Base-by-base conservation (phyloP, 2,329 filamentous ascomycete genomes). In the Fusarium equiseti region DNA sequence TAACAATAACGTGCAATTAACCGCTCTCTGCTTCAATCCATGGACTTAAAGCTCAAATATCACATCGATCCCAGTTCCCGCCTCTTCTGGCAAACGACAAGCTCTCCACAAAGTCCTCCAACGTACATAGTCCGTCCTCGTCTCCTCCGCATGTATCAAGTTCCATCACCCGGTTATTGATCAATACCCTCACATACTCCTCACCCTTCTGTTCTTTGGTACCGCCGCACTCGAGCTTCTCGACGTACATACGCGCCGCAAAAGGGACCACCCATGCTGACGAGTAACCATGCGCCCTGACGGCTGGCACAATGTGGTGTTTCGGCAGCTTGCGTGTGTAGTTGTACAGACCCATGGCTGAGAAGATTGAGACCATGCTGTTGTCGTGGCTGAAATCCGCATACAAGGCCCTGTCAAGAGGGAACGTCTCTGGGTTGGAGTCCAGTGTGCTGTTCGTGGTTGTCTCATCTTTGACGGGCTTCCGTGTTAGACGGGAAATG, bases 301-400 rank as follows among this genome's bases (percentile, higher is more conserved):
- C 72, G 1, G 87, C 83, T 45, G 86, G 82, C 42, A 86, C 77
- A 27, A 88, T 79, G 9, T 82, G 83, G 5, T 82, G 83, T 26
- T 84, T 85, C 4, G 86, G 84, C 26, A 91, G 81, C 13, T 85
- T 82, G 16, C 77, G 75, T 0, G 89, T 93, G 45, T 80, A 81
- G 72, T 94, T 92, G 81, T 94, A 97, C 27, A 97, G 82, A 0
- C 94, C 92, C 69, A 98, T 77, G 0, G 94, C 93, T 8, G 89
- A 89, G 77, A 92, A 92, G 9, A 97, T 89, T 10, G 87, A 87
- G 31, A 88, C 89, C 89, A 98, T 94, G 77, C 92, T 90, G 79
- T 97, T 97, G 80, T 98, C 95, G 80, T 98, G 95, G 68, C 90
- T 93, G 77, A 98, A 97, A 80, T 98, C 95, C 0, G 93, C 94